Evolutionary conservation across 139 green algal species (phyloP).

Genomic region (Pycnococcus provasolii): DNA sequence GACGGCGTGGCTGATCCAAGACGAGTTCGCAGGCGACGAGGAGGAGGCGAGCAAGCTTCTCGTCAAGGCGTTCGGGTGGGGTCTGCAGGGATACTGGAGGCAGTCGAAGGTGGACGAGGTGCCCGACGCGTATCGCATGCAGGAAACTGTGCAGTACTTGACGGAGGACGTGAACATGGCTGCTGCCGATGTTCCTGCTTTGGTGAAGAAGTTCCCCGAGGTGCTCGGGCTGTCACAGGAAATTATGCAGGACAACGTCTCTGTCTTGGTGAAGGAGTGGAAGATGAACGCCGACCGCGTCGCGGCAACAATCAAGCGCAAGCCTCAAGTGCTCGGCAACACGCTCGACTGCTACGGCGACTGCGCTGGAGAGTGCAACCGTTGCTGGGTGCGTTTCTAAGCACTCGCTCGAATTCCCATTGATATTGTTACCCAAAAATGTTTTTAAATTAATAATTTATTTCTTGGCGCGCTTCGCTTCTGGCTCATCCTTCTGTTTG

Average conservation of each 20-base stretch:
- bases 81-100: constrained; percentile 33
- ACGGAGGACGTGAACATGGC: constrained; percentile 23
- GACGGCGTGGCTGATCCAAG: neutral
- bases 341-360: constrained; percentile 44
- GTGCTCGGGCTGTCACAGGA: constrained; percentile 37
- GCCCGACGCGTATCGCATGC: constrained; percentile 14
- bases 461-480: too few relatives aligned
- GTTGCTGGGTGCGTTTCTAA: constrained; percentile 46
- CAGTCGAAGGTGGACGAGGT: constrained; percentile 34
- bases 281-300: constrained; percentile 35
- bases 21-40: neutral
- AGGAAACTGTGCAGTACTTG: constrained; percentile 27
- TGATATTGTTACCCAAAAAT: too few relatives aligned
- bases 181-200: constrained; percentile 9
- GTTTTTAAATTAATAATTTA: too few relatives aligned
- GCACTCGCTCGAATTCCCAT: too few relatives aligned
- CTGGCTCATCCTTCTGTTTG: too few relatives aligned
- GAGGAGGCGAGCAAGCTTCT: constrained; percentile 8
- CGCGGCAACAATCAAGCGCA: constrained; percentile 30
- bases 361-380: constrained; percentile 52
- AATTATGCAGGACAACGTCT: constrained; percentile 32
- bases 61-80: constrained; percentile 35
- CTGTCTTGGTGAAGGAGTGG: constrained; percentile 38
- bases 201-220: constrained; percentile 39
- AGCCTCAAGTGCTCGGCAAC: constrained; percentile 43